Evolutionary conservation across 345 rosid species (phyloP).

Genomic region (Eucalyptus decipiens): DNA sequence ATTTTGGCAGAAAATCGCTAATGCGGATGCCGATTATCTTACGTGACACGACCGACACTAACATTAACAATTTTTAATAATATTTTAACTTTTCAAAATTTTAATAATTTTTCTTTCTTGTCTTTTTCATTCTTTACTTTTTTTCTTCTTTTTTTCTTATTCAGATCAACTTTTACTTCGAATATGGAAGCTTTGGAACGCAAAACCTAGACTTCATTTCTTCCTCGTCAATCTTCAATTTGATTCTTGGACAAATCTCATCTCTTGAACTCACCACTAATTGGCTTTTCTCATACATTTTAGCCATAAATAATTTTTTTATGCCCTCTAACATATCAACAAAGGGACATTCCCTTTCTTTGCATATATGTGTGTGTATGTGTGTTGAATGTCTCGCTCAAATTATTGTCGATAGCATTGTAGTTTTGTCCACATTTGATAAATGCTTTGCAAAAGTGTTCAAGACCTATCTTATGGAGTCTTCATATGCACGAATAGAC

Average conservation of each 20-base stretch:
- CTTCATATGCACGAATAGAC: too few relatives aligned
- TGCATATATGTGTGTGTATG: too few relatives aligned
- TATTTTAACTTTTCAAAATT: too few relatives aligned
- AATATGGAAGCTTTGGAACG: not conserved
- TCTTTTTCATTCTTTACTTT: too few relatives aligned
- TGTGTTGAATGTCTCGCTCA: not conserved
- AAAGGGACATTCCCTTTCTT: not conserved
- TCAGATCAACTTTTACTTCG: not conserved
- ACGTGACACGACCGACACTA: accelerated
- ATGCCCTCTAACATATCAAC: not conserved
- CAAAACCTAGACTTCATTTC: not conserved
- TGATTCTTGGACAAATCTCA: not conserved
- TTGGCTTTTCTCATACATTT: not conserved
- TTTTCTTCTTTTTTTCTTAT: too few relatives aligned
- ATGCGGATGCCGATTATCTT: accelerated
- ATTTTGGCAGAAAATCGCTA: too few relatives aligned
- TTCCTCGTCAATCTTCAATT: not conserved
- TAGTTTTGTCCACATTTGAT: not conserved
- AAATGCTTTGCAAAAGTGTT: not conserved
- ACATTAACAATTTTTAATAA: too few relatives aligned
- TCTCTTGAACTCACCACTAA: not conserved
- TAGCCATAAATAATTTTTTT: not conserved
- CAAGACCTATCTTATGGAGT: not conserved
- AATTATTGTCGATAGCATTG: not conserved
- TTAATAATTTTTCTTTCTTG: too few relatives aligned